Evolutionary conservation across 2,329 filamentous ascomycete species (phyloP).

Genomic region (Daldinia eschscholtzii): DNA sequence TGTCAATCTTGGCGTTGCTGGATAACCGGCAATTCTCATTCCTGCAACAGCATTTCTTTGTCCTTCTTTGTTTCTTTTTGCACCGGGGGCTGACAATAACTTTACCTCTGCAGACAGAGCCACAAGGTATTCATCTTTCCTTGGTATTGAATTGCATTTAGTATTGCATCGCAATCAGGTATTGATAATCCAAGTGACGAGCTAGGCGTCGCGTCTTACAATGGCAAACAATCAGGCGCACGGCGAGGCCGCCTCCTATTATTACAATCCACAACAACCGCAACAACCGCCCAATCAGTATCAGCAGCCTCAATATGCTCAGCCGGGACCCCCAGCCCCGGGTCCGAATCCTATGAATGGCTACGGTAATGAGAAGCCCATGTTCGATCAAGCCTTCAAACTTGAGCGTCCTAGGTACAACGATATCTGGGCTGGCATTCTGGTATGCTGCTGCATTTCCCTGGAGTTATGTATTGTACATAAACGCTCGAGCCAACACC

Average conservation of each 20-base stretch:
- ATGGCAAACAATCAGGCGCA: constrained; percentile 40
- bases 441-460: constrained; percentile 66
- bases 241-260: constrained; percentile 47
- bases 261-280: constrained; percentile 43
- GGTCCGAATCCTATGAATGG: constrained; percentile 43
- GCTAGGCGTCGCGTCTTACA: background rate
- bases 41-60: constrained; percentile 30
- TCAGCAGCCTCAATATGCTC: constrained; percentile 38
- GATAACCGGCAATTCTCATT: constrained; percentile 28
- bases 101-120: background rate
- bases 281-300: constrained; percentile 42
- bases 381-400: constrained; percentile 86
- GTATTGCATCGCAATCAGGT: background rate
- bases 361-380: constrained; percentile 60
- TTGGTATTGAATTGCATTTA: too few species aligned
- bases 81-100: background rate
- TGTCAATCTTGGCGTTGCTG: constrained; percentile 34
- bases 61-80: background rate
- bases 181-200: background rate
- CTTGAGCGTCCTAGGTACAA: constrained; percentile 88
- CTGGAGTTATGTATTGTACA: background rate
- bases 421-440: constrained; percentile 87
- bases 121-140: background rate
- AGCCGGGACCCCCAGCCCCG: constrained; percentile 33
- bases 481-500: background rate